These are phyloP conservation scores for Phytophthora pseudosyringae DNA, from an alignment of 352 stramenopile species.

Conservation along the genomic window DNA sequence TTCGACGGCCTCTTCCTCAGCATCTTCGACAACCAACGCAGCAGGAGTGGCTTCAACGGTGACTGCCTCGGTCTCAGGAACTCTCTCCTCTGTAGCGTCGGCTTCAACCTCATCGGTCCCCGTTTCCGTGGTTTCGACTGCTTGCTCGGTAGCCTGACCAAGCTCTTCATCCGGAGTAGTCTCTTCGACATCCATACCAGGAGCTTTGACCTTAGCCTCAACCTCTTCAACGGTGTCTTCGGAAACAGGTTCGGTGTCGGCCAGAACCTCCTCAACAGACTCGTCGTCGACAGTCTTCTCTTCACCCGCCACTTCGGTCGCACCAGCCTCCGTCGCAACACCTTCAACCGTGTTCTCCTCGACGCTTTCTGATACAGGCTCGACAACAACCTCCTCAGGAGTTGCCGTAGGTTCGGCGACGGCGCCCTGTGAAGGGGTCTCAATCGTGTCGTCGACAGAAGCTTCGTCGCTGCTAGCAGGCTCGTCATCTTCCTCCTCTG, in stretches of 20 bases:
- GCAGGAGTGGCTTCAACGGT: not conserved
- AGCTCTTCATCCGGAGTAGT: not conserved
- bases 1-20: no score
- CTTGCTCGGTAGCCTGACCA: not conserved
- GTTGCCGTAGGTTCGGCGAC: not conserved
- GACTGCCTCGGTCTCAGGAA: no score
- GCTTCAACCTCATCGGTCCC: not conserved
- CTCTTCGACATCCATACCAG: not conserved
- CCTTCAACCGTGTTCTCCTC: not conserved
- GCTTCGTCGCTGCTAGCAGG: not conserved
- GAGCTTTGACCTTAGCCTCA: not conserved
- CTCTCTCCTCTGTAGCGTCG: no score
- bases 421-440: not conserved
- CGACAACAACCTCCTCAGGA: not conserved
- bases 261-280: constrained; percentile 5
- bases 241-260: not conserved
- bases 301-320: not conserved
- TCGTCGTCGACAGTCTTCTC: not conserved
- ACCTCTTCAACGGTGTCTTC: not conserved
- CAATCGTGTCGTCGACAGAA: not conserved
- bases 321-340: not conserved
- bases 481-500: not conserved
- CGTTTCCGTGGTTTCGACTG: not conserved
- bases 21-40: not conserved
- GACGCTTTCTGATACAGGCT: not conserved